Percentiles rank a stretch among this genome's conserved stretches.
phyloP scores from a whole-genome alignment of 331 rosid genomes.

The Quercus lobata region DNA sequence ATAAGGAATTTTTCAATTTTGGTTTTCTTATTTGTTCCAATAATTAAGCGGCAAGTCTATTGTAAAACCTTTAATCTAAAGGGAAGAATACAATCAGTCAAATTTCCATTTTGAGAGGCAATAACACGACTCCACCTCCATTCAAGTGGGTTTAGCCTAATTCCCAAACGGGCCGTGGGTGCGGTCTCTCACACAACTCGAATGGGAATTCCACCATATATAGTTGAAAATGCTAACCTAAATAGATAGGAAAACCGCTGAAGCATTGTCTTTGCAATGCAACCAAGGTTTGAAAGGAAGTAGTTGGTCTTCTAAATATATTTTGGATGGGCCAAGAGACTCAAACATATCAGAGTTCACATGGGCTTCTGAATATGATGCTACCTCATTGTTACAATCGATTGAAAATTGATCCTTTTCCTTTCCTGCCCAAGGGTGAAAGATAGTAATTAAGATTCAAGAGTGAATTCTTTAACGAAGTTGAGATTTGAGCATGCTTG shows the following conservation, averaged over 20 bases:
- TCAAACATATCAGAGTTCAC: neutral
- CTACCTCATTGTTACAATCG: conserved; percentile 7
- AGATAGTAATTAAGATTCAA: neutral
- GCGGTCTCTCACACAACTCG: neutral
- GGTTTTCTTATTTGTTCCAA: too few species aligned
- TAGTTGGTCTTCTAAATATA: neutral
- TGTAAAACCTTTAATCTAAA: too few species aligned
- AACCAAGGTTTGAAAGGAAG: neutral
- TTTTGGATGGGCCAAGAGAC: neutral
- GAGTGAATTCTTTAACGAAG: neutral
- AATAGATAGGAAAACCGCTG: neutral
- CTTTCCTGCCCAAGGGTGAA: conserved; percentile 21
- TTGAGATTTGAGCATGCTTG: neutral
- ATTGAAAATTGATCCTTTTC: conserved; percentile 13
- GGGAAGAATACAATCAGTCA: too few species aligned
- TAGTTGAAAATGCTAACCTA: conserved; percentile 1
- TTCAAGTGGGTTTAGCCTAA: too few species aligned
- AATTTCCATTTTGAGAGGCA: too few species aligned
- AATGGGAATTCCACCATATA: conserved; percentile 14
- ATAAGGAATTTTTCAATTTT: too few species aligned
- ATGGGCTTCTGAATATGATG: conserved; percentile 14
- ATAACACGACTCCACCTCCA: too few species aligned
- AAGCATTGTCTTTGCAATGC: neutral
- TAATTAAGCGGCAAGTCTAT: too few species aligned
- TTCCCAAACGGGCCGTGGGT: too few species aligned